phyloP scores from a whole-genome alignment of 176 grass and related monocot genomes.

The Lolium multiflorum region DNA sequence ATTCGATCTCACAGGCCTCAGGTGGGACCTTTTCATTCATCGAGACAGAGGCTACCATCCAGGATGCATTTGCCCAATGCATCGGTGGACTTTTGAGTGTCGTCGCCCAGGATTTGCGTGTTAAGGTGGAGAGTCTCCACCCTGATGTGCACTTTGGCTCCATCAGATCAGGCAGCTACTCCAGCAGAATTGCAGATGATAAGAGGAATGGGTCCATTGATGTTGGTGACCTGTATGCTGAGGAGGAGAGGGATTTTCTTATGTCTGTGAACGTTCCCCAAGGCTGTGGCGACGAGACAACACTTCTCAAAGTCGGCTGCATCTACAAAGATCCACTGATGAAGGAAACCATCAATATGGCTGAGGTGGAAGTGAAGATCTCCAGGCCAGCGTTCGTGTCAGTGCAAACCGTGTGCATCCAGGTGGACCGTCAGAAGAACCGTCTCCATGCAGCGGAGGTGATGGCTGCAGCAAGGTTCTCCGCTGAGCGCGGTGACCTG shows the following conservation, averaged over 20 bases:
- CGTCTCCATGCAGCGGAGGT: conserved; percentile 86
- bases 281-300: conserved; percentile 51
- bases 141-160: conserved; percentile 60
- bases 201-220: conserved; percentile 66
- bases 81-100: conserved; percentile 94
- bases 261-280: conserved; percentile 75
- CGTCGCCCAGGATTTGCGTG: conserved; percentile 70
- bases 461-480: conserved; percentile 75
- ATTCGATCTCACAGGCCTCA: conserved; percentile 89
- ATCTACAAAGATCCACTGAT: conserved; percentile 77
- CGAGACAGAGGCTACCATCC: conserved; percentile 82
- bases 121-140: conserved; percentile 66
- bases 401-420: conserved; percentile 57
- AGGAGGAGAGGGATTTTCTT: conserved; percentile 93
- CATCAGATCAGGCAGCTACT: conserved; percentile 88
- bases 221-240: conserved; percentile 86
- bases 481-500: conserved; percentile 67
- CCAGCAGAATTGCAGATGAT: conserved; percentile 58
- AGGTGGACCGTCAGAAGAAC: conserved; percentile 88
- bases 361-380: conserved; percentile 71
- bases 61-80: conserved; percentile 96
- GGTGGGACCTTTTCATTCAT: conserved; percentile 95
- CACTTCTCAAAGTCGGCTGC: conserved; percentile 70
- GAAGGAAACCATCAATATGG: conserved; percentile 65
- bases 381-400: conserved; percentile 62